Evolutionary conservation across 495 filamentous ascomycete species (phyloP).

Genomic region (Penicillium nucicola): DNA sequence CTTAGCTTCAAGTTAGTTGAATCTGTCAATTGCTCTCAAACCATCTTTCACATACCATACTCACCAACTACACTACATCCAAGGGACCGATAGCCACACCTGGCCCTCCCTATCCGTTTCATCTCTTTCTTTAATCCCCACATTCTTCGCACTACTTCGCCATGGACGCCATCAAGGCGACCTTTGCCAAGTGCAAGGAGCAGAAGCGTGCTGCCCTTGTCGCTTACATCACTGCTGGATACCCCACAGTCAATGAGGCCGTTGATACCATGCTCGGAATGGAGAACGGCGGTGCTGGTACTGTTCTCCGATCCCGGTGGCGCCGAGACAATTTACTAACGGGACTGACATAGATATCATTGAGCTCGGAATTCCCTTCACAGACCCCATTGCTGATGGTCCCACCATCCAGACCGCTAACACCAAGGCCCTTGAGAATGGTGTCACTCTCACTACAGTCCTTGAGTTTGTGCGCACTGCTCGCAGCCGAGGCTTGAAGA

Average conservation of each 20-base stretch:
- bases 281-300: slow-evolving; percentile 92
- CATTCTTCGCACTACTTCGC: slow-evolving; percentile 9
- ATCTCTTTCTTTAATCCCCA: slow-evolving; percentile 15
- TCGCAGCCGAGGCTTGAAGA: slow-evolving; percentile 67
- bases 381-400: slow-evolving; percentile 94
- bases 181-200: slow-evolving; percentile 85
- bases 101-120: slow-evolving; percentile 1
- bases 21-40: background rate
- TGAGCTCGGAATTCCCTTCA: slow-evolving; percentile 79
- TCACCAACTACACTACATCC: background rate
- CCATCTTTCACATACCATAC: background rate
- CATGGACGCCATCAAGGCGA: slow-evolving; percentile 80
- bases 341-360: background rate
- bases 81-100: background rate
- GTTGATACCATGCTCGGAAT: slow-evolving; percentile 81
- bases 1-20: background rate
- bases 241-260: slow-evolving; percentile 76
- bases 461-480: slow-evolving; percentile 79
- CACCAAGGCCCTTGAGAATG: slow-evolving; percentile 82
- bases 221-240: slow-evolving; percentile 95
- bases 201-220: slow-evolving; percentile 69
- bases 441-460: slow-evolving; percentile 73
- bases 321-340: slow-evolving; percentile 1
- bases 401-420: slow-evolving; percentile 92
- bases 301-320: slow-evolving; percentile 15